Evolutionary conservation across 2,329 filamentous ascomycete genomes (phyloP).

Genomic region (Elsinoe batatas): DNA sequence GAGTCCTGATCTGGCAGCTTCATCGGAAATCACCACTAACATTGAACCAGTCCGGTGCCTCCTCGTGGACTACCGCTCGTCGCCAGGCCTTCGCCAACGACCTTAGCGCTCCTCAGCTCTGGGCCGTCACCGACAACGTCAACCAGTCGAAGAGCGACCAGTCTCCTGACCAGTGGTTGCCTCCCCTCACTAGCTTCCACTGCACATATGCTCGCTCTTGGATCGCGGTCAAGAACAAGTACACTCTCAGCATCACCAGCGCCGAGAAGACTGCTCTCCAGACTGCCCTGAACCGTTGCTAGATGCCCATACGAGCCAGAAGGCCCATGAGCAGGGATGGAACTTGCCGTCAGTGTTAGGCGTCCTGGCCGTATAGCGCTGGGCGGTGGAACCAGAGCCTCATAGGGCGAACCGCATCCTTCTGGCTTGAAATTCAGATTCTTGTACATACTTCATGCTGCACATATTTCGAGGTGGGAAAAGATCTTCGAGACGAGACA

Average conservation of each 20-base stretch:
- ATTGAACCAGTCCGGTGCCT: slow-evolving; percentile 54
- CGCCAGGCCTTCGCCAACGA: slow-evolving; percentile 54
- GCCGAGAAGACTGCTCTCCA: slow-evolving; percentile 61
- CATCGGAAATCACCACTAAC: slow-evolving; percentile 38
- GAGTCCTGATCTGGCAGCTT: background rate
- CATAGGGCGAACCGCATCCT: background rate
- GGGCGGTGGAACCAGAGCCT: background rate
- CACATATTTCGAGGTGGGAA: background rate
- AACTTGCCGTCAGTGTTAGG: background rate
- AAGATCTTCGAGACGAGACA: background rate
- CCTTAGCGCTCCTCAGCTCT: slow-evolving; percentile 55
- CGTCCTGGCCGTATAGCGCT: background rate
- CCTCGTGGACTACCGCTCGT: slow-evolving; percentile 57
- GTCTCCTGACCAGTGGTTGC: slow-evolving; percentile 68
- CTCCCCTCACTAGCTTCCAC: slow-evolving; percentile 57
- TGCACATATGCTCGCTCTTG: slow-evolving; percentile 71
- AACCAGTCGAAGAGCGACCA: slow-evolving; percentile 66
- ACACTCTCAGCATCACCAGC: slow-evolving; percentile 56
- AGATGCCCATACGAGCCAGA: slow-evolving; percentile 12
- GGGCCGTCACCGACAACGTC: slow-evolving; percentile 68
- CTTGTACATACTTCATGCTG: slow-evolving; percentile 1
- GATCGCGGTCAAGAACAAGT: slow-evolving; percentile 69
- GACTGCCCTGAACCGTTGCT: slow-evolving; percentile 58
- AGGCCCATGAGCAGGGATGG: background rate
- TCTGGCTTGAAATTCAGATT: background rate